Percentiles rank a stretch among this genome's conserved stretches.
Conservation (phyloP, 495 filamentous ascomycete genomes). For the Tuber aestivum region DNA sequence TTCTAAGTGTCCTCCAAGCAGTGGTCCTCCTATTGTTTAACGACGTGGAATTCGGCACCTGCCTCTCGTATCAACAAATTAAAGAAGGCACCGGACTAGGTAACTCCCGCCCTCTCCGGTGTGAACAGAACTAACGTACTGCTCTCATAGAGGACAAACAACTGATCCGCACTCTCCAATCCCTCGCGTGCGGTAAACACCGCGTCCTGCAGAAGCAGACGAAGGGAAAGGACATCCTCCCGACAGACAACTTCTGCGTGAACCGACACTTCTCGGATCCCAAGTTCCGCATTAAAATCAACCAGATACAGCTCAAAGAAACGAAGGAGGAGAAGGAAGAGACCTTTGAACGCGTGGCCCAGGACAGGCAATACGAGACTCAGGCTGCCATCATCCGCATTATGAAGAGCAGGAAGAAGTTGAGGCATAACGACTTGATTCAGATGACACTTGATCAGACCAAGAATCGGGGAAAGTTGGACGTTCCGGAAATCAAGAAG, state of each 20-base stretch:
- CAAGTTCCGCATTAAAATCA: conserved; percentile 94
- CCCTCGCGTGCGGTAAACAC: conserved; percentile 72
- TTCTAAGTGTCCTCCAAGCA: conserved; percentile 84
- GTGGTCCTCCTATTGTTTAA: conserved; percentile 93
- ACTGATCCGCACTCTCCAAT: conserved; percentile 84
- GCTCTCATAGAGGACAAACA: conserved; percentile 55
- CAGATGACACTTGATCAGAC: conserved; percentile 84
- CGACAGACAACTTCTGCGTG: conserved; percentile 71
- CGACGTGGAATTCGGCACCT: conserved; percentile 51
- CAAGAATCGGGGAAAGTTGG: conserved; percentile 72
- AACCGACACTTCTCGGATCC: conserved; percentile 69
- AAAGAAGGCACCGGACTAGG: conserved; percentile 60
- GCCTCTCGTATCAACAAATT: conserved; percentile 64
- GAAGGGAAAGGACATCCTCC: conserved; percentile 70
- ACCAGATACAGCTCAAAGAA: conserved; percentile 94
- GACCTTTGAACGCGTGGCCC: conserved; percentile 80
- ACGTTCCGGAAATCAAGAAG: conserved; percentile 81
- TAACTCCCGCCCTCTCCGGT: conserved; percentile 44
- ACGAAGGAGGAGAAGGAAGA: conserved; percentile 85
- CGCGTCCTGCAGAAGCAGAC: conserved; percentile 83
- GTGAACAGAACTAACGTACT: not conserved
- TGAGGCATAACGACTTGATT: conserved; percentile 74
- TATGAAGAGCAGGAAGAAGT: conserved; percentile 90
- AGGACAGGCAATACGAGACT: conserved; percentile 88
- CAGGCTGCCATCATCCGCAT: conserved; percentile 96